A percentile compares a stretch with the other conserved stretches of the same genome.
Evolutionary conservation across 495 filamentous ascomycete species (phyloP).

Genomic region (Xylaria cubensis): DNA sequence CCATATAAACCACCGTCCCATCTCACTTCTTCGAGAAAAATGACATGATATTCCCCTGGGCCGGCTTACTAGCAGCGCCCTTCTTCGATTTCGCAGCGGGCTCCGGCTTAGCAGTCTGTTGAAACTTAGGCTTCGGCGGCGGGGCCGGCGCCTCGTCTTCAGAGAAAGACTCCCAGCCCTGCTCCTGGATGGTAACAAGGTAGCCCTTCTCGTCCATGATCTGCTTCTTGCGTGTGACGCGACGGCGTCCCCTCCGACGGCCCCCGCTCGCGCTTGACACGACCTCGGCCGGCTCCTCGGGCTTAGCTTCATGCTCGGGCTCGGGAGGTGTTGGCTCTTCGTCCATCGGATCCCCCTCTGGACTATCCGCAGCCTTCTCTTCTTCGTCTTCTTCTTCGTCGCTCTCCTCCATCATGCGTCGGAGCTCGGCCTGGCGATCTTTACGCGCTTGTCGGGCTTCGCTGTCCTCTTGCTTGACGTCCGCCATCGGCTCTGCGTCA

Average conservation of each 20-base stretch:
- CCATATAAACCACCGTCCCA: not conserved
- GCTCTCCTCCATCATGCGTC: conserved; percentile 88
- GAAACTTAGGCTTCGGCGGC: conserved; percentile 55
- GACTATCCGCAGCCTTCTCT: conserved; percentile 29
- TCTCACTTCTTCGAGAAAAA: conserved; percentile 85
- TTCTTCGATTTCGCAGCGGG: conserved; percentile 62
- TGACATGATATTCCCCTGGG: conserved; percentile 91
- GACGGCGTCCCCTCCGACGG: conserved; percentile 78
- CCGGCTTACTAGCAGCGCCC: conserved; percentile 48
- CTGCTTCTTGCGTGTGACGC: conserved; percentile 88
- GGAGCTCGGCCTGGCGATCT: conserved; percentile 74
- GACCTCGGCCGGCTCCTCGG: conserved; percentile 60
- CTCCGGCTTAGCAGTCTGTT: conserved; percentile 36
- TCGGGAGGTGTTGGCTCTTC: conserved; percentile 45
- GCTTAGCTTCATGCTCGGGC: conserved; percentile 45
- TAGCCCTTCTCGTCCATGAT: conserved; percentile 94
- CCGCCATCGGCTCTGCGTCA: conserved; percentile 60
- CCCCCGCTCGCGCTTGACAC: conserved; percentile 65
- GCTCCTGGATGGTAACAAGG: conserved; percentile 88
- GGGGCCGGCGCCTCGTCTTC: conserved; percentile 76
- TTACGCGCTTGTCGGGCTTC: conserved; percentile 64
- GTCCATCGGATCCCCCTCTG: conserved; percentile 37
- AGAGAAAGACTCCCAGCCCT: conserved; percentile 93
- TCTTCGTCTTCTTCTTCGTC: conserved; percentile 61
- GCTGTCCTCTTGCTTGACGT: conserved; percentile 44